Evolutionary conservation across 164 flowering plant genomes (phyloP).

Genomic region (Dillenia suffruticosa): DNA sequence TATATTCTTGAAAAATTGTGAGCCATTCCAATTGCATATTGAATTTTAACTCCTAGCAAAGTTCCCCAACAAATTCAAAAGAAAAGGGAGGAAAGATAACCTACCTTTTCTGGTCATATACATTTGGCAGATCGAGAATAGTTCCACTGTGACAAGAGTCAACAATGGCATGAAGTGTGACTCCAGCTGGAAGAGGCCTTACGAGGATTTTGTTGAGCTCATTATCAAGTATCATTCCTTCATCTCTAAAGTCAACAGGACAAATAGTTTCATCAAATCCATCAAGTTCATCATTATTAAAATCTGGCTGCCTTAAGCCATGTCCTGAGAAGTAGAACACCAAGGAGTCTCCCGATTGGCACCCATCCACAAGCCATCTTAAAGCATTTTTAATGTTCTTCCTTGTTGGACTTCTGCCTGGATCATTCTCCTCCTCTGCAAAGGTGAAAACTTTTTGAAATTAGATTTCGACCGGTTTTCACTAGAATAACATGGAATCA

Average conservation of each 20-base stretch:
- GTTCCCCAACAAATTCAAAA: too few species aligned
- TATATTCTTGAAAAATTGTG: too few species aligned
- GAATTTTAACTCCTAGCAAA: too few species aligned
- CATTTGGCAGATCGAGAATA: slow-evolving; percentile 19
- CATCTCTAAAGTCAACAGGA: slow-evolving; percentile 14
- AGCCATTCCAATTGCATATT: too few species aligned
- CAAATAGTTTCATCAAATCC: slow-evolving; percentile 21
- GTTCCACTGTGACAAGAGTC: slow-evolving; percentile 28
- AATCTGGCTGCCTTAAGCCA: slow-evolving; percentile 8
- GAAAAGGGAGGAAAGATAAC: background rate
- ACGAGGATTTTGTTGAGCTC: slow-evolving; percentile 22
- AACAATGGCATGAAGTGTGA: slow-evolving; percentile 23
- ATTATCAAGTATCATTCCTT: slow-evolving; percentile 18
- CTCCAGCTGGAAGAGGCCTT: slow-evolving; percentile 16
- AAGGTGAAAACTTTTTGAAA: too few species aligned
- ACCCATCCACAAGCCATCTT: slow-evolving; percentile 18
- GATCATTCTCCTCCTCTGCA: slow-evolving; percentile 20
- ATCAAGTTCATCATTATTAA: slow-evolving; percentile 15
- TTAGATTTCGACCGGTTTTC: too few species aligned
- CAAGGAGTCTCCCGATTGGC: slow-evolving; percentile 22
- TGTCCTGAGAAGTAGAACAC: slow-evolving; percentile 25
- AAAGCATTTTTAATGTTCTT: slow-evolving; percentile 9
- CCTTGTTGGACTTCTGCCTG: slow-evolving; percentile 15
- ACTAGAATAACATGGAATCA: too few species aligned
- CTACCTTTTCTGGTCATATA: slow-evolving; percentile 13